Evolutionary conservation across 306 rosid genomes (phyloP).

Genomic region (Prosopis cineraria): DNA sequence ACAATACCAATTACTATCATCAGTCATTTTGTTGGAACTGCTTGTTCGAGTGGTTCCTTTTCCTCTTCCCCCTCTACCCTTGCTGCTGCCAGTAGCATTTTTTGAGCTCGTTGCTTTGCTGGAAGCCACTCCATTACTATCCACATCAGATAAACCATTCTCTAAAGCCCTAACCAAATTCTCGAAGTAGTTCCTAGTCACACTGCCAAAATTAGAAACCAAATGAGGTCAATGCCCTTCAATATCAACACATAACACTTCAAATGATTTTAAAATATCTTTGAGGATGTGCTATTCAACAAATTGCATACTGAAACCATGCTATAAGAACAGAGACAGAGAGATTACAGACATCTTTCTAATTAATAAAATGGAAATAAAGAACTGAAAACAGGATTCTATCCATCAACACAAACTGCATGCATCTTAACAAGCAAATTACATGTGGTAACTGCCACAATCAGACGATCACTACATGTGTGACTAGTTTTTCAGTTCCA

Average conservation of each 20-base stretch:
- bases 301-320: constrained; percentile 6
- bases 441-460: neutral
- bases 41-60: constrained; percentile 38
- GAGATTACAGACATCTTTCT: neutral
- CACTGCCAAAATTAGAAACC: constrained; percentile 42
- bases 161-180: constrained; percentile 66
- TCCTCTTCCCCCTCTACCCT: constrained; percentile 51
- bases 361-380: neutral
- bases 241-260: constrained; percentile 14
- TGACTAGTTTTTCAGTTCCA: neutral
- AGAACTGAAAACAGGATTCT: neutral
- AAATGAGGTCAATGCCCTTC: constrained; percentile 5
- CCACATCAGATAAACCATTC: constrained; percentile 62
- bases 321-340: neutral
- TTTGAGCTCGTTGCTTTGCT: constrained; percentile 53
- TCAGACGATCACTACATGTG: neutral
- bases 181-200: constrained; percentile 54
- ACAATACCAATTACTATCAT: constrained; percentile 42
- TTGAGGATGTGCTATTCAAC: neutral
- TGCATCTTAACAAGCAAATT: neutral
- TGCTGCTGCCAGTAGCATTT: constrained; percentile 46
- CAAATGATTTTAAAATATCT: neutral
- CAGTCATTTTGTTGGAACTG: constrained; percentile 30
- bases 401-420: neutral
- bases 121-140: constrained; percentile 43